Base-by-base conservation (phyloP, 2,329 filamentous ascomycete species). In the Penicillium rolfsii region DNA sequence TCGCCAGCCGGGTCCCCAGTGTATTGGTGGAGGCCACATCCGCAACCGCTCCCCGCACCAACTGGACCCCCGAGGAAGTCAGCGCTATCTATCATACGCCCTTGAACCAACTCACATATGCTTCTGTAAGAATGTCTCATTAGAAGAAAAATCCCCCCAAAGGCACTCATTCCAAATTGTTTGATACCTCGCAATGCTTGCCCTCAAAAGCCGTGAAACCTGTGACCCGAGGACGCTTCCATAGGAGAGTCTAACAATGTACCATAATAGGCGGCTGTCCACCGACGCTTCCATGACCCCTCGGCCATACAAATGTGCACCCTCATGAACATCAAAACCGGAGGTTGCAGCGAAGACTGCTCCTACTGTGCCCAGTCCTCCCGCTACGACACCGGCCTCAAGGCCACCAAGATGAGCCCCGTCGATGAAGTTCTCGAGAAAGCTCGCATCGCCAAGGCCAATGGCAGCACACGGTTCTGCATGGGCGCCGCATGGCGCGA, bases 401-500 rank as follows among this genome's bases (percentile, higher is more conserved):
- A 91, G 73, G 90, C 93, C 11, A 91, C 89, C 64, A 91, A 91
- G 69, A 87, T 96, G 72, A 89, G 89, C 64, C 85, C 86, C 1
- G 91, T 96, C 57, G 90, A 95, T 60, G 87, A 89, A 0, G 93
- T 97, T 1, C 86, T 97, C 26, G 86, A 85, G 40, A 91, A 91
- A 2, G 93, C 93, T 1, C 86, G 87, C 38, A 85, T 86, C 35
- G 93, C 93, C 62, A 91, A 90, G 71, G 87, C 86, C 58, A 95
- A 95, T 66, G 93, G 93, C 53, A 93, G 89, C 80, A 96, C 91
- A 8, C 87, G 93, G 1, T 97, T 97, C 84, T 97, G 93, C 80
- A 96, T 97, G 92, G 93, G 93, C 8, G 93, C 93, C 3, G 93
- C 93, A 0, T 97, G 93, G 93, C 83, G 93, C 40, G 93, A 97